These are phyloP conservation scores for Pseudocercospora musae DNA, from an alignment of 2,329 filamentous ascomycete genomes.

Conservation along the genomic window DNA sequence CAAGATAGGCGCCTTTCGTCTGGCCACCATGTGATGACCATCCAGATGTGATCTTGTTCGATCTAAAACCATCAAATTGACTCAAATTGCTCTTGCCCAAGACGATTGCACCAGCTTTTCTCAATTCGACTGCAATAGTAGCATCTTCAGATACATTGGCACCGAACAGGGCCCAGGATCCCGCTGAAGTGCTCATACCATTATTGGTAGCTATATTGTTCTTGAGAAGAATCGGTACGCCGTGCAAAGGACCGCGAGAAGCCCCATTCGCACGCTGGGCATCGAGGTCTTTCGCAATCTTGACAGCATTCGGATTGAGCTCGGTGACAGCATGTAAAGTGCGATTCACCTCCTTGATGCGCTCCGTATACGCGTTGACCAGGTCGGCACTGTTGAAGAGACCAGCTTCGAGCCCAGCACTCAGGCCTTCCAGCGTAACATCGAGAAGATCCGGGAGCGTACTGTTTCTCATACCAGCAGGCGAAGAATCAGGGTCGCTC, in stretches of 20 bases:
- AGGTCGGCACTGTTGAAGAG: constrained; percentile 58
- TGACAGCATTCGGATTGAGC: constrained; percentile 54
- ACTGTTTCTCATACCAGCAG: no score
- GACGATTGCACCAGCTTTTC: constrained; percentile 60
- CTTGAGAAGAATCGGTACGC: constrained; percentile 64
- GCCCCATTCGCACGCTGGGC: constrained; percentile 47
- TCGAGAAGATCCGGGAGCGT: constrained; percentile 46
- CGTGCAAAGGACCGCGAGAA: constrained; percentile 56
- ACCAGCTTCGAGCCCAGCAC: constrained; percentile 47
- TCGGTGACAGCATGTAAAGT: constrained; percentile 53
- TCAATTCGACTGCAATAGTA: constrained; percentile 58
- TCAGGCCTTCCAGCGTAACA: constrained; percentile 52
- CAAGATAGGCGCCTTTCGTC: constrained; percentile 59
- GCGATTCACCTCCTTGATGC: constrained; percentile 53
- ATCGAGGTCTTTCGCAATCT: constrained; percentile 50
- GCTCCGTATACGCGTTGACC: constrained; percentile 53
- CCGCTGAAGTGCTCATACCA: constrained; percentile 61
- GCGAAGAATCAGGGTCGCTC: no score
- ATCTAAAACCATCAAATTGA: constrained; percentile 64
- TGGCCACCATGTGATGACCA: constrained; percentile 66
- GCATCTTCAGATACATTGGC: constrained; percentile 57
- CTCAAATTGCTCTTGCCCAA: constrained; percentile 64
- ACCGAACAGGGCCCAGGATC: constrained; percentile 61
- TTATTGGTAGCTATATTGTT: constrained; percentile 64
- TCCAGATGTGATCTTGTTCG: constrained; percentile 56